phyloP scores from a whole-genome alignment of 768 basidiomycete genomes.

The Mycena maculata region DNA sequence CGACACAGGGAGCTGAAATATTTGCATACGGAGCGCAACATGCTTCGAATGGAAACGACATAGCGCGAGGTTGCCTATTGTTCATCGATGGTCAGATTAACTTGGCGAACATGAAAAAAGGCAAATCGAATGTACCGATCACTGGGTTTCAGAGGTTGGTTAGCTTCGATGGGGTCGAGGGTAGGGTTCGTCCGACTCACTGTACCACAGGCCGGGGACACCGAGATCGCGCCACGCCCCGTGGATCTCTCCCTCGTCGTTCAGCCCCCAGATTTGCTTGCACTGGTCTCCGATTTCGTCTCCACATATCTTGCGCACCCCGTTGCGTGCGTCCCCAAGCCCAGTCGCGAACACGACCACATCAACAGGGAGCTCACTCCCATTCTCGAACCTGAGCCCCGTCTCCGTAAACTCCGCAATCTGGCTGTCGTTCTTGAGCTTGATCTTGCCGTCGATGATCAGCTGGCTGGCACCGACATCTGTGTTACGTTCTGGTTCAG shows the following conservation, averaged over 20 bases:
- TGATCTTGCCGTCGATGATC: slow-evolving; percentile 76
- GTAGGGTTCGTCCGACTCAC: slow-evolving; percentile 63
- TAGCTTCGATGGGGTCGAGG: too few relatives aligned
- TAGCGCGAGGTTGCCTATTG: slow-evolving; percentile 65
- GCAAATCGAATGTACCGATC: slow-evolving; percentile 1
- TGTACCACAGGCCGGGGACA: slow-evolving; percentile 65
- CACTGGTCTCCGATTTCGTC: slow-evolving; percentile 57
- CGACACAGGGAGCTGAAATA: too few relatives aligned
- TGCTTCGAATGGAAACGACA: slow-evolving; percentile 78
- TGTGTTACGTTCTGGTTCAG: slow-evolving; percentile 31
- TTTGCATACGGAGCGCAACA: slow-evolving; percentile 70
- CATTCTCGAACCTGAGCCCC: slow-evolving; percentile 62
- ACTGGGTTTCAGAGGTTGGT: too few relatives aligned
- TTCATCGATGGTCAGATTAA: background rate
- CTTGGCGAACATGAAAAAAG: background rate
- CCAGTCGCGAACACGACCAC: slow-evolving; percentile 72
- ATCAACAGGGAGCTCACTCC: slow-evolving; percentile 60
- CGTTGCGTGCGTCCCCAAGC: slow-evolving; percentile 55
- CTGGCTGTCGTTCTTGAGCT: slow-evolving; percentile 70
- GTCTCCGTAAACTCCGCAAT: slow-evolving; percentile 58
- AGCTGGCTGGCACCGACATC: slow-evolving; percentile 71
- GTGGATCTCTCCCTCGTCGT: slow-evolving; percentile 72
- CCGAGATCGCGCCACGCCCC: slow-evolving; percentile 64
- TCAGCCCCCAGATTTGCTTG: slow-evolving; percentile 69
- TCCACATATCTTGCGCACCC: slow-evolving; percentile 59